Evolutionary conservation across 129 eudicot genomes (phyloP).

Genomic region (Kitagawia praeruptora): DNA sequence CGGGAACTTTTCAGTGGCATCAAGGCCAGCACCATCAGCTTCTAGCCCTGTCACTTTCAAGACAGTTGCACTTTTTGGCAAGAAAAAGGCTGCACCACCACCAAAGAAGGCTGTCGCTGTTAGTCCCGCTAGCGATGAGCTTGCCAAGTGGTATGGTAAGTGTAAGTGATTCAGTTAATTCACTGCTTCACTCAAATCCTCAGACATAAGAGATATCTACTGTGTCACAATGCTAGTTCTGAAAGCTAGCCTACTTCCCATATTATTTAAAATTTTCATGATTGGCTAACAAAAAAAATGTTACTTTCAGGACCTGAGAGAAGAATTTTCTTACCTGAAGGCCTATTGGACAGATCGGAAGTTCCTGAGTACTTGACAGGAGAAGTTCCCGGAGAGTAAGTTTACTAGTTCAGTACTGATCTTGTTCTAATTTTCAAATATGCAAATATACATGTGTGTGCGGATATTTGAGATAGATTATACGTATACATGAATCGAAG

Average conservation of each 20-base stretch:
- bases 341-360: conserved; percentile 90
- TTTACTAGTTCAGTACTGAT: conserved; percentile 11
- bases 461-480: too few species aligned
- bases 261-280: too few species aligned
- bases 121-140: conserved; percentile 74
- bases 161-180: not conserved
- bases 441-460: not conserved
- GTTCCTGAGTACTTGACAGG: conserved; percentile 90
- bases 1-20: conserved; percentile 43
- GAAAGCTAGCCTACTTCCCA: not conserved
- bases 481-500: not conserved
- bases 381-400: conserved; percentile 98
- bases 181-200: not conserved
- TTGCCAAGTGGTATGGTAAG: conserved; percentile 99
- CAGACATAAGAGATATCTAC: not conserved
- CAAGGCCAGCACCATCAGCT: conserved; percentile 41
- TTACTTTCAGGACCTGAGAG: conserved; percentile 81
- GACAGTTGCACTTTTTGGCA: conserved; percentile 74
- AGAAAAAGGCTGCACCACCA: conserved; percentile 70
- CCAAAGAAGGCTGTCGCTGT: conserved; percentile 47
- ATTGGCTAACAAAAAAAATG: not conserved
- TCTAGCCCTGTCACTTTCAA: conserved; percentile 37
- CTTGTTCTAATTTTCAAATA: not conserved
- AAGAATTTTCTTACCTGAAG: conserved; percentile 92
- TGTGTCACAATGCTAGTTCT: not conserved